Base-by-base conservation (phyloP, 805 yeast genomes). In the Dipodascus geniculatus region DNA sequence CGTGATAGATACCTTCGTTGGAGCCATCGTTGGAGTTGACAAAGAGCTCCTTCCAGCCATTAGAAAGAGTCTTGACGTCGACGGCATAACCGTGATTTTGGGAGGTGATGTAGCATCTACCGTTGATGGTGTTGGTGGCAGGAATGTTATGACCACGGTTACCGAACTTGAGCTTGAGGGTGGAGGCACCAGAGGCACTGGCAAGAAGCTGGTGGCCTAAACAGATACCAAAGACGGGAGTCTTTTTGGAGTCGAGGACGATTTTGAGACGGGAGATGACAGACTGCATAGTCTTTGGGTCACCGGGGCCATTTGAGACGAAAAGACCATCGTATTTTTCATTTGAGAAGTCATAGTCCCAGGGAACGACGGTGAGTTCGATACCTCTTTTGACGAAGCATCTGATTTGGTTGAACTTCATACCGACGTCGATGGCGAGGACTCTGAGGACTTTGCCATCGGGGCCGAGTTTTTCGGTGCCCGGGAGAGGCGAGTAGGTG, bases 131-230 rank as follows among this genome's bases (percentile, higher is more conserved):
- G 60, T 85, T 89, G 61, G 95, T 86, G 74, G 93, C 86, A 56
- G 99, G 99, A 63, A 93, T 93, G 72, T 93, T 93, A 74, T 93
- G 99, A 65, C 97, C 99, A 78, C 99, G 89, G 79, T 93, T 93
- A 82, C 99, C 99, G 65, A 88, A 93, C 74, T 90, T 90, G 74
- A 93, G 74, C 74, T 93, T 93, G 63, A 81, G 61, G 49, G 99
- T 93, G 31, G 87, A 77, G 56, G 98, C 98, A 66, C 99, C 99
- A 52, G 93, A 74, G 50, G 99, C 96, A 72, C 95, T 78, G 28
- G 98, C 96, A 68, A 93, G 72, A 66, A 93, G 79, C 77, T 93
- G 99, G 73, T 93, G 99, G 71, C 99, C 99, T 61, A 93, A 76
- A 80, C 99, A 93, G 68, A 93, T 93, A 80, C 99, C 99, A 65